Base-by-base conservation (phyloP, 148 eudicot species). In the Hydrangea macrophylla region DNA sequence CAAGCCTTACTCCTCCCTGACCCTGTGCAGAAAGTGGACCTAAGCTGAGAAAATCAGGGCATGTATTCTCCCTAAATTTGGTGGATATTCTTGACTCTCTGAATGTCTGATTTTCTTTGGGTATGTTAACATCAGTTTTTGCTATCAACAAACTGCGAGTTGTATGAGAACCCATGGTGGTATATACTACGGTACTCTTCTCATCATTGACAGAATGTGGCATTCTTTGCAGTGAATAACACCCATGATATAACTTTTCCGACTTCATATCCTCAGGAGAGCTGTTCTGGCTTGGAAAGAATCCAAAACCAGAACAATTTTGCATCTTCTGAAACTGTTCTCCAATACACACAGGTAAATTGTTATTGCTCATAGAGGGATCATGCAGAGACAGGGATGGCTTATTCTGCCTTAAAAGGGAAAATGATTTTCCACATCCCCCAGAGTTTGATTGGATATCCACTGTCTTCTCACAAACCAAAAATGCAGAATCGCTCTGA, bases 101-200 rank as follows among this genome's bases (percentile, higher is more conserved):
- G 23, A 70, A 62, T 22, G 53, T 28, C 36, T 67, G 72, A 33
- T 72, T 67, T 53, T 69, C 78, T 45, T 76, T 63, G 20, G 68
- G 67, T 70, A 73, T 9, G 55, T 77, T 72, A 66, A 74, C 32
- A 72, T 88, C 84, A 25, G 84, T 80, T 55, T 78, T 79, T 61
- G 83, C 74, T 24, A 82, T 76, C 33, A 85, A 54, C 60, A 83
- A 69, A 70, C 73, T 88, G 42, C 69, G 90, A 58, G 84, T 83
- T 74, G 84, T 80, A 79, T 80, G 76, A 67, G 85, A 84, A 72
- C 81, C 83, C 36, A 73, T 58, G 40, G 82, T 72, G 24, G 79
- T 71, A 67, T 84, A 80, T 36, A 81, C 76, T 73, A 78, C 78
- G 80, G 75, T 78, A 54, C 80, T 79, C 77, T 84, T 76, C 33